A percentile compares a stretch with the other conserved stretches of the same genome.
Conservation (phyloP, 148 eudicot genomes). For the Simmondsia chinensis region DNA sequence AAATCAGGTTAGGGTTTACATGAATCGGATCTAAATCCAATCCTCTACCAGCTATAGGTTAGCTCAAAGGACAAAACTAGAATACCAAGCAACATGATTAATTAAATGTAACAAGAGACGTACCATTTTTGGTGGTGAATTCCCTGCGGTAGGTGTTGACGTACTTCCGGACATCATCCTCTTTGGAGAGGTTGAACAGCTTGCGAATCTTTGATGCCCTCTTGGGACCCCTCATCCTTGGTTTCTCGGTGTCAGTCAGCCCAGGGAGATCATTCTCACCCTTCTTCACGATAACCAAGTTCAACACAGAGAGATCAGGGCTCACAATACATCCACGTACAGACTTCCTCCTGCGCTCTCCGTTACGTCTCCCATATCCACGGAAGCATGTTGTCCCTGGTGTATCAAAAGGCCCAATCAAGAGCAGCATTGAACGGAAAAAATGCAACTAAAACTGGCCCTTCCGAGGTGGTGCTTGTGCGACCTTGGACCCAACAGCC, state of each 20-base stretch:
- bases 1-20: too few species aligned
- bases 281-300: slow-evolving; percentile 84
- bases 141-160: slow-evolving; percentile 81
- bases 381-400: slow-evolving; percentile 86
- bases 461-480: too few species aligned
- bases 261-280: slow-evolving; percentile 90
- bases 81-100: too few species aligned
- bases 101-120: background rate
- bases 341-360: slow-evolving; percentile 82
- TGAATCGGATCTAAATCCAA: too few species aligned
- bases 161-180: slow-evolving; percentile 87
- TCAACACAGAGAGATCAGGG: slow-evolving; percentile 70
- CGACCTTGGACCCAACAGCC: too few species aligned
- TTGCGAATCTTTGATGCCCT: slow-evolving; percentile 89
- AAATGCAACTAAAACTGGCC: too few species aligned
- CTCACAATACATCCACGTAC: slow-evolving; percentile 87
- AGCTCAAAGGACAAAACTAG: too few species aligned
- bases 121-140: slow-evolving; percentile 64
- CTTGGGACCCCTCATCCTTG: slow-evolving; percentile 96
- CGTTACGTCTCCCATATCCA: slow-evolving; percentile 75
- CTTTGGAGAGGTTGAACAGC: slow-evolving; percentile 80
- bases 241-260: slow-evolving; percentile 71
- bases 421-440: too few species aligned
- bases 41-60: too few species aligned
- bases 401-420: too few species aligned